Evolutionary conservation across 225 moss, liverwort and hornwort species (phyloP).

Genomic region (Marchantia paleacea): DNA sequence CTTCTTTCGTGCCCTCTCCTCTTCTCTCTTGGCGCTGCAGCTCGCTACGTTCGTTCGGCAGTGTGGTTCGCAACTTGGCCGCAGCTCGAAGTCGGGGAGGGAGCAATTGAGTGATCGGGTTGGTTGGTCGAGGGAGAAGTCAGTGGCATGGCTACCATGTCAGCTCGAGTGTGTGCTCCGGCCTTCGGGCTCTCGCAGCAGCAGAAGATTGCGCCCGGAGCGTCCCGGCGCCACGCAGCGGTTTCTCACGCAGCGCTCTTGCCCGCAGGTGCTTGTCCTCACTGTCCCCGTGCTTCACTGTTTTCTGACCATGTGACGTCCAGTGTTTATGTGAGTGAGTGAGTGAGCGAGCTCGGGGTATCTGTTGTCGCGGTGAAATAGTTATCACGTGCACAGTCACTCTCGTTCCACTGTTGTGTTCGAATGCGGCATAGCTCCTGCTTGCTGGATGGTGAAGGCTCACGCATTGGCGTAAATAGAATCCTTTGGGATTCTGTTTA

Average conservation of each 20-base stretch:
- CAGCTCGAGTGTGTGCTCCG: conserved; percentile 28
- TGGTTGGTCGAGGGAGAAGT: neutral
- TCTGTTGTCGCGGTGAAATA: neutral
- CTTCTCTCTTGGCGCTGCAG: neutral
- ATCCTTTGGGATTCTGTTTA: neutral
- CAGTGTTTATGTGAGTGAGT: too few relatives aligned
- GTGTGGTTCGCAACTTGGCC: neutral
- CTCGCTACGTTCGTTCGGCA: neutral
- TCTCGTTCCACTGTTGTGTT: neutral
- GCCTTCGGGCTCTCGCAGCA: conserved; percentile 23
- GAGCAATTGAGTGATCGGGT: neutral
- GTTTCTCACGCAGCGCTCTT: conserved; percentile 22
- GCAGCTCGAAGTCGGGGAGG: neutral
- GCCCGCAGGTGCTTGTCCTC: conserved; percentile 25
- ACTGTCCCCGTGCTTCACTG: neutral
- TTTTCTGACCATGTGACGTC: neutral
- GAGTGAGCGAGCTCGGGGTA: neutral
- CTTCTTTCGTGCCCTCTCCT: neutral
- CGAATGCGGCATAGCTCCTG: neutral
- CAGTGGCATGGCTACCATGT: conserved; percentile 38
- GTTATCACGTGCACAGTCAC: neutral
- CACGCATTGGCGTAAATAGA: too few relatives aligned
- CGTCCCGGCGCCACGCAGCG: neutral
- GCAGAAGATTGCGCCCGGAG: conserved; percentile 14
- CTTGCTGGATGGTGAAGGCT: neutral